A percentile compares a stretch with the other conserved stretches of the same genome.
Evolutionary conservation across 139 green algal species (phyloP).

Genomic region (Nannochloris sp.): DNA sequence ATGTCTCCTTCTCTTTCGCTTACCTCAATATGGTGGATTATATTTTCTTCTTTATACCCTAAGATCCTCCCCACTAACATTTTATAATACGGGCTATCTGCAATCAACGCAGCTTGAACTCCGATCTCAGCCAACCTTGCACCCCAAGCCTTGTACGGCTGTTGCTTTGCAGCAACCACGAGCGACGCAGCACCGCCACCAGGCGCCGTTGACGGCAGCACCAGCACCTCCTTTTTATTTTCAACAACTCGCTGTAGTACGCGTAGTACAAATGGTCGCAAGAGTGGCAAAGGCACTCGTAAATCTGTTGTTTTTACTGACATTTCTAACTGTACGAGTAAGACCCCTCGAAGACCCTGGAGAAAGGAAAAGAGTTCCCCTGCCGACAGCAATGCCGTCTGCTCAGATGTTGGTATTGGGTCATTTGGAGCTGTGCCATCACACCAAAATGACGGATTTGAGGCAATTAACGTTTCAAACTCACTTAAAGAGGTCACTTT

Average conservation of each 20-base stretch:
- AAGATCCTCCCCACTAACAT: slow-evolving; percentile 47
- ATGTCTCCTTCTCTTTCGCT: too few relatives aligned
- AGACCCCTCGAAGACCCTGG: slow-evolving; percentile 22
- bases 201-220: slow-evolving; percentile 7
- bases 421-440: slow-evolving; percentile 31
- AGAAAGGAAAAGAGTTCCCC: slow-evolving; percentile 44
- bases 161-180: slow-evolving; percentile 37
- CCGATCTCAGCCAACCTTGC: slow-evolving; percentile 39
- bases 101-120: slow-evolving; percentile 40
- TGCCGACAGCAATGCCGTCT: slow-evolving; percentile 30
- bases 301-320: neutral
- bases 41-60: slow-evolving; percentile 44
- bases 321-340: slow-evolving; percentile 40
- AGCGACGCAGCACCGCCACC: slow-evolving; percentile 26
- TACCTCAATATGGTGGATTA: slow-evolving; percentile 44
- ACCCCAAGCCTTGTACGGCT: slow-evolving; percentile 41
- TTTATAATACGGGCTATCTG: slow-evolving; percentile 57
- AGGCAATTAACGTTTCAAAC: slow-evolving; percentile 5
- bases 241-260: slow-evolving; percentile 18
- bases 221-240: slow-evolving; percentile 10
- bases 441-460: slow-evolving; percentile 26
- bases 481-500: neutral
- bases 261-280: slow-evolving; percentile 36
- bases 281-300: slow-evolving; percentile 19
- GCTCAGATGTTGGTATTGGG: neutral